A percentile compares a stretch with the other conserved stretches of the same genome.
phyloP scores from a whole-genome alignment of 176 grass and related monocot species.

The Eragrostis nindensis region DNA sequence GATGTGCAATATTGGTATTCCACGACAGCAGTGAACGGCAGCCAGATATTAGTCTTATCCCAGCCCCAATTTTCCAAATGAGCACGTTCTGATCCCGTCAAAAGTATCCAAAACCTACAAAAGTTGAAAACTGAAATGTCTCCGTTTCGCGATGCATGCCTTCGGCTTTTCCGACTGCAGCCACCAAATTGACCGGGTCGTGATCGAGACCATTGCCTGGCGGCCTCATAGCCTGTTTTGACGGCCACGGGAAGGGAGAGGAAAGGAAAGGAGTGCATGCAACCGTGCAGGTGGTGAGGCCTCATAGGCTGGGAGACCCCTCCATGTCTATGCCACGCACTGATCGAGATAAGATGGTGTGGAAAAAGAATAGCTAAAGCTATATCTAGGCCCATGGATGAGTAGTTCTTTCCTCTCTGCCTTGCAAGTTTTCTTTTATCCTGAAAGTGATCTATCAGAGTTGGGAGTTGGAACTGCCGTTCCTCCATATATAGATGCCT shows the following conservation, averaged over 20 bases:
- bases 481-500: not conserved
- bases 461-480: slow-evolving; percentile 35
- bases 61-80: not conserved
- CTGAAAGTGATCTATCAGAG: slow-evolving; percentile 52
- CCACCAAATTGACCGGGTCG: slow-evolving; percentile 35
- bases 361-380: slow-evolving; percentile 13
- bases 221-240: not conserved
- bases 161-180: slow-evolving; percentile 37
- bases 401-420: slow-evolving; percentile 10
- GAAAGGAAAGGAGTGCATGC: not conserved
- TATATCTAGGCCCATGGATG: not conserved
- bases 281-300: slow-evolving; percentile 33
- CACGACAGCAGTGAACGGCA: slow-evolving; percentile 15
- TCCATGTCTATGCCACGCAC: slow-evolving; percentile 10
- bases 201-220: not conserved
- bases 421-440: slow-evolving; percentile 14
- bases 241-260: not conserved
- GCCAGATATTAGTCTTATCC: not conserved
- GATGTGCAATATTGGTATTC: slow-evolving; percentile 16
- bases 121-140: slow-evolving; percentile 32
- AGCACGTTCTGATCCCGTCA: slow-evolving; percentile 40
- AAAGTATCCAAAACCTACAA: slow-evolving; percentile 36
- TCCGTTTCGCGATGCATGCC: slow-evolving; percentile 37
- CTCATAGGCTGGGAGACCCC: slow-evolving; percentile 22
- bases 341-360: slow-evolving; percentile 24